Base-by-base conservation (phyloP, 352 stramenopile genomes). In the Phytophthora multivora region DNA sequence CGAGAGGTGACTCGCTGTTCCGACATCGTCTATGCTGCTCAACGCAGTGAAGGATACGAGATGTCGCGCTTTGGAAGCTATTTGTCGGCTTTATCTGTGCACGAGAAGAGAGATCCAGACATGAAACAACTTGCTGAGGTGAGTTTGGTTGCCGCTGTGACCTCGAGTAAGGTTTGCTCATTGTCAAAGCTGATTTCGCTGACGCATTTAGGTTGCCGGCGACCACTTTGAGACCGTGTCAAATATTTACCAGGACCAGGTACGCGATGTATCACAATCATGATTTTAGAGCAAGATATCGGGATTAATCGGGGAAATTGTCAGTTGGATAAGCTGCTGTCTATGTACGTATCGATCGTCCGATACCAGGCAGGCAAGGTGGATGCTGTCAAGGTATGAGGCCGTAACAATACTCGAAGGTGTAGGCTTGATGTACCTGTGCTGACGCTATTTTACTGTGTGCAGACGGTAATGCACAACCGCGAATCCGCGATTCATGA, bases 171-270 rank as follows among this genome's bases (percentile, higher is more conserved):
- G 47, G 12, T 49, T n/a, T 45, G 13, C 46, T 13, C n/a, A 40
- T 19, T 19, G 3, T 16, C 28, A 18, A 40, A 25, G 4, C 25
- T 57, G 15, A 57, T 38, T 51, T 46, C 19, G 21, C 40, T 58
- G 59, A 16, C 50, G 31, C 26, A 6, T 58, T 45, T 40, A 93
- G 84, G 66, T 77, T 13, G 74, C 78, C 41, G 87, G 87, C 1
- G 87, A 96, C 58, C 72, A 90, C 42, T 96, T 96, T 58, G 87
- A 96, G 56, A 90, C 80, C 1, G 78, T 93, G 12, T 94, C 85
- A 33, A 93, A 94, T 53, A 73, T 93, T 28, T 94, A 93, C 45
- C 87, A 96, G 68, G 87, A 96, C 33, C 82, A 96, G 71, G 85
- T 91, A 70, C 18, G 25, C 10, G 10, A 59, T 46, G 2, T 31